Conservation (phyloP, 202 grass and related monocot species). For the Musa balbisiana region DNA sequence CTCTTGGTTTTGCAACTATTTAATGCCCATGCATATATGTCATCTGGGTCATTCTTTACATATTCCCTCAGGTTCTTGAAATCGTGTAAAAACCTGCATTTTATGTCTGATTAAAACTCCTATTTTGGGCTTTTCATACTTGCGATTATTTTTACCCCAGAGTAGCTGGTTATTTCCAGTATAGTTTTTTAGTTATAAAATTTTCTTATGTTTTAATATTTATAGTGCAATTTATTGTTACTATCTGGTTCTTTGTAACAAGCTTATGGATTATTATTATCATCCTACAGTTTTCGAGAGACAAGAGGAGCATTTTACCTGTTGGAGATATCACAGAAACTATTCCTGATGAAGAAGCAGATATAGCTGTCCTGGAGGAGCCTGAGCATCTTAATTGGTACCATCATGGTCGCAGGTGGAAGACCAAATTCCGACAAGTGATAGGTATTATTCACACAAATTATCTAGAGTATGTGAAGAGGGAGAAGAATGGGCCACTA, state of each 20-base stretch:
- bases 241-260: neutral
- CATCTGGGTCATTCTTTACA: neutral
- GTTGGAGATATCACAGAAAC: conserved; percentile 79
- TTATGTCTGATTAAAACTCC: neutral
- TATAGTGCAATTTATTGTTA: neutral
- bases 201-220: neutral
- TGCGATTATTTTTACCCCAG: neutral
- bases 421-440: conserved; percentile 71
- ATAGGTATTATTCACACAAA: conserved; percentile 93
- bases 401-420: conserved; percentile 84
- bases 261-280: neutral
- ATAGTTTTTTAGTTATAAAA: neutral
- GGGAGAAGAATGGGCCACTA: conserved; percentile 80
- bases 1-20: neutral
- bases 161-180: neutral
- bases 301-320: conserved; percentile 85
- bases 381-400: conserved; percentile 97
- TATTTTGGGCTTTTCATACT: neutral
- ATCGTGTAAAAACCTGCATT: neutral
- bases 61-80: neutral
- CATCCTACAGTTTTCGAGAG: conserved; percentile 63
- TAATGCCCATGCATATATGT: neutral
- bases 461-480: conserved; percentile 90
- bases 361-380: conserved; percentile 90
- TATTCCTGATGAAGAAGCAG: conserved; percentile 79